Conservation (phyloP, 2,329 filamentous ascomycete genomes). For the Colletotrichum phormii region DNA sequence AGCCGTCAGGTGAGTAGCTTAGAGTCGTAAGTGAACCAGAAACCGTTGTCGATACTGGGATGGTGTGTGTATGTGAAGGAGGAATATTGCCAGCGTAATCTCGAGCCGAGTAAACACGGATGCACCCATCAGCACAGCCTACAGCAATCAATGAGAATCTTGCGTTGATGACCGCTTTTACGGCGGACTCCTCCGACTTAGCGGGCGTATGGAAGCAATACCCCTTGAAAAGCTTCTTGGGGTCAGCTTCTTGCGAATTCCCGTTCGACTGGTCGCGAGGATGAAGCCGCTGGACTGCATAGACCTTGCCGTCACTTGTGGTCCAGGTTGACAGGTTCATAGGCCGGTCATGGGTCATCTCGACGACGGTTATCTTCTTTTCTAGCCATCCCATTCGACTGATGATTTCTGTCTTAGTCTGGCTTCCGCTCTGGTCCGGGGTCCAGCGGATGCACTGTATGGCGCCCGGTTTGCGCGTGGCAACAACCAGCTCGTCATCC, state of each 20-base stretch:
- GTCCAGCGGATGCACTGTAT: constrained; percentile 97
- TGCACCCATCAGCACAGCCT: constrained; percentile 81
- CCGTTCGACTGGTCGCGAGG: constrained; percentile 46
- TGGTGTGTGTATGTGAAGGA: constrained; percentile 80
- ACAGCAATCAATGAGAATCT: constrained; percentile 94
- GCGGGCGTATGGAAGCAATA: constrained; percentile 88
- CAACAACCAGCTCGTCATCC: constrained; percentile 92
- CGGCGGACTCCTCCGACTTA: constrained; percentile 68
- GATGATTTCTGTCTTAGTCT: constrained; percentile 91
- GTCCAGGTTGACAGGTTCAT: constrained; percentile 98
- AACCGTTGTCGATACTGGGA: constrained; percentile 74
- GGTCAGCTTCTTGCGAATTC: constrained; percentile 45
- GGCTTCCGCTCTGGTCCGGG: constrained; percentile 81
- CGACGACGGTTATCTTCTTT: constrained; percentile 79
- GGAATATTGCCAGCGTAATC: constrained; percentile 96
- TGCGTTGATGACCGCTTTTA: constrained; percentile 88
- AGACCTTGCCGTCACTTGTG: constrained; percentile 86
- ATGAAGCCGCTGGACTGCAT: constrained; percentile 84
- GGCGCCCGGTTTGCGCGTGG: constrained; percentile 91
- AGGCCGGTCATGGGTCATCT: constrained; percentile 93
- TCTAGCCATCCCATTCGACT: constrained; percentile 88
- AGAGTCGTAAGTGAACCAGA: constrained; percentile 81
- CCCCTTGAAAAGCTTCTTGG: constrained; percentile 83
- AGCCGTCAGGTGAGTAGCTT: constrained; percentile 93
- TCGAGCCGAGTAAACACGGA: constrained; percentile 90